These are phyloP conservation scores for Trichophyton mentagrophytes DNA, from an alignment of 2,329 filamentous ascomycete species.

Conservation along the genomic window DNA sequence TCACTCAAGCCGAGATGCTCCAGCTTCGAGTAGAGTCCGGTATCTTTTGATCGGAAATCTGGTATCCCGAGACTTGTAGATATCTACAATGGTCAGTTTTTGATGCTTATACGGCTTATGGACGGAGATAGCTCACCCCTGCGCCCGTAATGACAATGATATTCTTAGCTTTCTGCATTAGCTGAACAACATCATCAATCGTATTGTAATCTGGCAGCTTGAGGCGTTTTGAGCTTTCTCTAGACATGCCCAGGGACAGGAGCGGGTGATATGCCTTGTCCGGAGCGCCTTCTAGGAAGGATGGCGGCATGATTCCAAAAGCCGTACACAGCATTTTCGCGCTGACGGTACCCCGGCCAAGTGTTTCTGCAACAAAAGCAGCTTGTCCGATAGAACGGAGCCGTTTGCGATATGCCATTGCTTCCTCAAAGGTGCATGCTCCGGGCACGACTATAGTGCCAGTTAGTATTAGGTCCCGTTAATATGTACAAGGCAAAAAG, in stretches of 20 bases:
- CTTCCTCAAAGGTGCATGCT: conserved; percentile 56
- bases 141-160: conserved; percentile 91
- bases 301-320: conserved; percentile 63
- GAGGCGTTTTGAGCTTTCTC: conserved; percentile 67
- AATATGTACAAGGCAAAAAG: not conserved
- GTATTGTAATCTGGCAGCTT: conserved; percentile 73
- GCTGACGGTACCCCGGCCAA: conserved; percentile 56
- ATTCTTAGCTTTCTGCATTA: conserved; percentile 63
- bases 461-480: not conserved
- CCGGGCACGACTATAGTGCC: conserved; percentile 32
- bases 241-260: conserved; percentile 61
- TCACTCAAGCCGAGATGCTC: conserved; percentile 64
- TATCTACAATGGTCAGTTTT: conserved; percentile 39
- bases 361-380: conserved; percentile 60
- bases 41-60: conserved; percentile 89
- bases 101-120: conserved; percentile 3
- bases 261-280: conserved; percentile 66
- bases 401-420: conserved; percentile 53
- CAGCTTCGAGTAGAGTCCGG: conserved; percentile 78
- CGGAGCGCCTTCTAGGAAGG: conserved; percentile 57
- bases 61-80: conserved; percentile 94
- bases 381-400: conserved; percentile 65
- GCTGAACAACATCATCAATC: conserved; percentile 69
- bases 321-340: conserved; percentile 76
- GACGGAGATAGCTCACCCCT: conserved; percentile 39